These are phyloP conservation scores for Trichoderma pleuroti DNA, from an alignment of 2,329 filamentous ascomycete species.

Conservation along the genomic window DNA sequence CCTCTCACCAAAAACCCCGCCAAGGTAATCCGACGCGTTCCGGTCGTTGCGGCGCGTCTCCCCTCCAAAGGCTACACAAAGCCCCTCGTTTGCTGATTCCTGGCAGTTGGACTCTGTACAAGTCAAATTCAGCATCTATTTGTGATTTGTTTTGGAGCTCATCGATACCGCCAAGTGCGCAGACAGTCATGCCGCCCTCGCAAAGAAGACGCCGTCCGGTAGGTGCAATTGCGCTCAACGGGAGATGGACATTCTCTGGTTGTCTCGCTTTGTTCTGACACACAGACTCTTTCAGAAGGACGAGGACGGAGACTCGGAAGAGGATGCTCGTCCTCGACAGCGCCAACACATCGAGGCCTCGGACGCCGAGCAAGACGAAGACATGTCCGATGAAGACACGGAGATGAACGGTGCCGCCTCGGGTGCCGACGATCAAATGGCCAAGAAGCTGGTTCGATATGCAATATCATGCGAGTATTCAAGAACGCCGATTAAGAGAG, in stretches of 20 bases:
- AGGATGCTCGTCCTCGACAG: conserved; percentile 33
- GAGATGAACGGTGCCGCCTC: conserved; percentile 26
- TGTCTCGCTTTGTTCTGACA: background rate
- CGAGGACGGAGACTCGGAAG: conserved; percentile 33
- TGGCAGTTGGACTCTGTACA: background rate
- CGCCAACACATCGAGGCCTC: conserved; percentile 29
- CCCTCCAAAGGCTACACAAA: background rate
- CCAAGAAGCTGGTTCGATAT: conserved; percentile 67
- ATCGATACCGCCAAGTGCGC: background rate
- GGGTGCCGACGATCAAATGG: conserved; percentile 49
- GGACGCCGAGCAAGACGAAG: conserved; percentile 39
- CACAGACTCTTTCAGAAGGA: conserved; percentile 22
- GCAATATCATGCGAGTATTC: conserved; percentile 64
- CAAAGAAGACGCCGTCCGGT: conserved; percentile 35
- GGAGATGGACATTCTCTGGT: background rate
- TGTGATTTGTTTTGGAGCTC: background rate
- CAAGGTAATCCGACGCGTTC: background rate
- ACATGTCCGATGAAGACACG: conserved; percentile 32
- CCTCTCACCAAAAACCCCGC: too few relatives aligned
- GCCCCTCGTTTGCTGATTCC: background rate
- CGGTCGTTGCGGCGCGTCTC: background rate
- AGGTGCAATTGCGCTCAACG: conserved; percentile 8
- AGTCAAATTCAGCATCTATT: background rate
- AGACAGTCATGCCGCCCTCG: conserved; percentile 31
- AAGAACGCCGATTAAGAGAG: conserved; percentile 55